Base-by-base conservation (phyloP, 495 filamentous ascomycete genomes). In the Penicillium coprophilum region DNA sequence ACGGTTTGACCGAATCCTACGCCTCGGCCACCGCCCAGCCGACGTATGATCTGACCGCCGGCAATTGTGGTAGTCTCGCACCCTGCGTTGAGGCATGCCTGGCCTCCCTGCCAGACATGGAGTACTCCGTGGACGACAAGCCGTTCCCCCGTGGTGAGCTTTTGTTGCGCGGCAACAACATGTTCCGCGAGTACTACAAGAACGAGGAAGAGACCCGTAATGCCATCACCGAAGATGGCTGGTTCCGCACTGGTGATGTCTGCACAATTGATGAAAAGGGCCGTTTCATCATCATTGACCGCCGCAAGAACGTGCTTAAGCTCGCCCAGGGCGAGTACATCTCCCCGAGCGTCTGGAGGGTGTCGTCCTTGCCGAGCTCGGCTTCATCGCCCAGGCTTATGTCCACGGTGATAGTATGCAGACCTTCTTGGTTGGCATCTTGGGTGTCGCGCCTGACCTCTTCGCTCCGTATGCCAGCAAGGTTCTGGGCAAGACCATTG, bases 291-390 rank as follows among this genome's bases (percentile, higher is more conserved):
- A 92, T 98, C 72, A 87, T 98, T 63, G 94, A 98, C 73, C 91
- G 94, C 59, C 87, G 91, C 65, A 98, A 98, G 87, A 97, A 98
- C 72, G 89, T 97, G 15, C 86, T 98, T 66, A 98, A 98, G 82
- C 83, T 98, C 41, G 88, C 94, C 0, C 94, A 98, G 70, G 94
- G 94, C 69, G 94, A 98, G 77, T 98, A 98, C 71, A 90, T 98
- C 62, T 97, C 92, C 28, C 94, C 23, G 94, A 98, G 77, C 89
- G 93, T 30, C 87, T 98, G 65, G 94, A 98, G 80, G 96, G 96
- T 74, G 85, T 95, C 17, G 90, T 91, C 68, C 80, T 96, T 55
- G 88, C 88, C 36, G 88, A 87, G 75, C 82, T 87, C 50, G 87
- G 81, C 57, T 83, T 90, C 53, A 76, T 97, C 21, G 81, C 85